These are phyloP conservation scores for Melianthus villosus DNA, from an alignment of 441 rosid genomes.

Conservation along the genomic window DNA sequence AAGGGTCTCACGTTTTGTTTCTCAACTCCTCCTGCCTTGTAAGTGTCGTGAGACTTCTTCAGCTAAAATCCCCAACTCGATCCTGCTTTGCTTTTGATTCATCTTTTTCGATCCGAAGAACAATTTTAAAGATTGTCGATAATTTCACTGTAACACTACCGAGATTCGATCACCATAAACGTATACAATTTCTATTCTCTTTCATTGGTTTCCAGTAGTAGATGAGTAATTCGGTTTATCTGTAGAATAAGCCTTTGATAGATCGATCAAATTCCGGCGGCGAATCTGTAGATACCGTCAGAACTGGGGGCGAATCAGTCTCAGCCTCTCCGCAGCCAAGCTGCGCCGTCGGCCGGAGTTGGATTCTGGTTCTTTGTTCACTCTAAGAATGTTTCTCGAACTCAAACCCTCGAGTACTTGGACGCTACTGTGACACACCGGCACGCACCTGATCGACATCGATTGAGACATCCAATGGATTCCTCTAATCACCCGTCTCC, in stretches of 20 bases:
- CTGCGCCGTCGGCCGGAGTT: slow-evolving; percentile 39
- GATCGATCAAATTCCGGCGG: slow-evolving; percentile 1
- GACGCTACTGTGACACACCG: slow-evolving; percentile 24
- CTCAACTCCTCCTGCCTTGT: no score
- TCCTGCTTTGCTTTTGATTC: no score
- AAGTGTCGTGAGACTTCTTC: no score
- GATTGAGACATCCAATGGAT: slow-evolving; percentile 15
- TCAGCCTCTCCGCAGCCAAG: slow-evolving; percentile 44
- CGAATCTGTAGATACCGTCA: no score
- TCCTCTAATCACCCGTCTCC: slow-evolving; percentile 11
- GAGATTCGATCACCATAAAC: no score
- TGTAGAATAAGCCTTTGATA: background rate
- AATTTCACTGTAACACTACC: no score
- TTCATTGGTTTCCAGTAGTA: no score
- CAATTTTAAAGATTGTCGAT: no score
- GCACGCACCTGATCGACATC: slow-evolving; percentile 12
- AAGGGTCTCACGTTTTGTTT: no score
- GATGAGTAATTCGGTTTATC: background rate
- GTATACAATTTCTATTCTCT: no score
- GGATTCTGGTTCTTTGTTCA: slow-evolving; percentile 66
- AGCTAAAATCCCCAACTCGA: no score
- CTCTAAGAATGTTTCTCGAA: slow-evolving; percentile 44
- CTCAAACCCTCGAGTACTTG: slow-evolving; percentile 39
- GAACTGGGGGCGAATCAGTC: slow-evolving; percentile 98
- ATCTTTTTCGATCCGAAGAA: no score